Evolutionary conservation across 768 basidiomycete species (phyloP).

Genomic region (Neoboletus magnificus): DNA sequence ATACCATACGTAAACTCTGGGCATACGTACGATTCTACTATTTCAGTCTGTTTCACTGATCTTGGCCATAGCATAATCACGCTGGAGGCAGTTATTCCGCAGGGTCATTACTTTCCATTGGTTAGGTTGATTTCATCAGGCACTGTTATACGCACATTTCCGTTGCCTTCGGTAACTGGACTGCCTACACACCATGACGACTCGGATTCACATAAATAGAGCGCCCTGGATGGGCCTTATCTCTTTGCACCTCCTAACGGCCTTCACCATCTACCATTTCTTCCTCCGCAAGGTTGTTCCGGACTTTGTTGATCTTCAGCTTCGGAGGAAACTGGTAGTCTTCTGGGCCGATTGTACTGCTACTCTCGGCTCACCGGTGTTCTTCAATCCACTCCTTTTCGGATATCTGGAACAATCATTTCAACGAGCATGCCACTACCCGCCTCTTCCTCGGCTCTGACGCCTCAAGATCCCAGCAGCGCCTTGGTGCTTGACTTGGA

Average conservation of each 20-base stretch:
- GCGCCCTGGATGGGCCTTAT: background rate
- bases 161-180: background rate
- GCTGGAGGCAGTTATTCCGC: background rate
- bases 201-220: background rate
- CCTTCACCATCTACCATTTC: background rate
- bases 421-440: constrained; percentile 4
- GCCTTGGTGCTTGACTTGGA: constrained; percentile 36
- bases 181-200: background rate
- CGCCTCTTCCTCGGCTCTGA: background rate
- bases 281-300: background rate
- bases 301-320: background rate
- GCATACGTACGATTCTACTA: background rate
- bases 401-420: background rate
- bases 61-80: too few species aligned
- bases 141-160: background rate
- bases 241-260: background rate
- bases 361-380: background rate
- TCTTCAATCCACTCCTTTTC: background rate
- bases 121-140: background rate
- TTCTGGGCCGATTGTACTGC: background rate
- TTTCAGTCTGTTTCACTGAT: background rate
- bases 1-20: background rate
- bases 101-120: too few species aligned
- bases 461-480: background rate
- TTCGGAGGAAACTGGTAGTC: background rate